phyloP scores from a whole-genome alignment of 805 yeast species.

The Jamesozyma gamospora region DNA sequence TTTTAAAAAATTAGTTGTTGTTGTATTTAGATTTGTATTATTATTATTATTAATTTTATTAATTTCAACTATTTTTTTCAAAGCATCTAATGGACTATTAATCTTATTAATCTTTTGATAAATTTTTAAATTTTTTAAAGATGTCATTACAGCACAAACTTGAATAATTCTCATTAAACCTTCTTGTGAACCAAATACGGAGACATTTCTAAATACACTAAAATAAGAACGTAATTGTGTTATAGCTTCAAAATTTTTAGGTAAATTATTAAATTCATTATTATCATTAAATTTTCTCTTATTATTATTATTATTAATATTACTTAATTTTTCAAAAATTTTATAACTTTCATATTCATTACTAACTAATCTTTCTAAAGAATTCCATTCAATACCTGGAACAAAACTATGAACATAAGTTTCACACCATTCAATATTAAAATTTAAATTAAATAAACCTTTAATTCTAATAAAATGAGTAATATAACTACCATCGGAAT shows the following conservation, averaged over 20 bases:
- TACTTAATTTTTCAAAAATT: conserved; percentile 13
- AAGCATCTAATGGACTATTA: conserved; percentile 45
- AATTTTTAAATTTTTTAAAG: conserved; percentile 54
- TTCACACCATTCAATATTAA: conserved; percentile 67
- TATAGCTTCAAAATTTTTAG: conserved; percentile 12
- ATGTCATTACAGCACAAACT: conserved; percentile 70
- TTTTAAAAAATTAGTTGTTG: not conserved
- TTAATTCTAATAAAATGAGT: conserved; percentile 52
- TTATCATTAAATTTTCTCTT: not conserved
- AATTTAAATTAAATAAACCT: conserved; percentile 49
- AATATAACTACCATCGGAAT: conserved; percentile 61
- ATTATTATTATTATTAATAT: not conserved
- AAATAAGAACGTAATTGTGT: conserved; percentile 30
- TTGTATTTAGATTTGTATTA: not conserved
- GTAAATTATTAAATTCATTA: not conserved
- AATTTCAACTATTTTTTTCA: conserved; percentile 32
- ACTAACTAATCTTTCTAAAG: conserved; percentile 34
- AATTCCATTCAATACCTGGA: conserved; percentile 38
- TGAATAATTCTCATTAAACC: conserved; percentile 63
- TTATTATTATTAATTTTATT: not conserved
- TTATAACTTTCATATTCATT: conserved; percentile 19
- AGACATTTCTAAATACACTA: conserved; percentile 38
- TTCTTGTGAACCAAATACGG: conserved; percentile 54
- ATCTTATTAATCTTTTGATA: conserved; percentile 41
- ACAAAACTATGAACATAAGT: conserved; percentile 39